Conservation (phyloP, 164 flowering plant species). For the Pachysandra terminalis region DNA sequence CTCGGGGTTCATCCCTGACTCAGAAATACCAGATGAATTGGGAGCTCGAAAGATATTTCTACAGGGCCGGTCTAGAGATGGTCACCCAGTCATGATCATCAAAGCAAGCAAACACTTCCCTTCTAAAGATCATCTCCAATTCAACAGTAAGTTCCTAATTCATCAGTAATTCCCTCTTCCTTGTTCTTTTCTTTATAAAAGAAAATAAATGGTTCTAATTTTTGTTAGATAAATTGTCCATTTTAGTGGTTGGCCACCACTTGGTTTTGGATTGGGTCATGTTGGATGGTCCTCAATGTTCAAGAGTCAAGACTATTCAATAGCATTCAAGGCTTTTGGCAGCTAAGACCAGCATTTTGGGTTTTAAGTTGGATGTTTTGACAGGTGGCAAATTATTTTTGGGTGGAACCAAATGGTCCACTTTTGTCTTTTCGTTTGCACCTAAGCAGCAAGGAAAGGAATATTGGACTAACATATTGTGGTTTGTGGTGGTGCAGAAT, state of each 20-base stretch:
- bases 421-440: no score
- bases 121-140: constrained; percentile 59
- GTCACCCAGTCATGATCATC: constrained; percentile 46
- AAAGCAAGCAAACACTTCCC: constrained; percentile 59
- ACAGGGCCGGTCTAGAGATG: constrained; percentile 48
- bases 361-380: no score
- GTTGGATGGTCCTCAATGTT: no score
- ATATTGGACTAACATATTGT: neutral
- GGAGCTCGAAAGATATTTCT: constrained; percentile 45
- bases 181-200: neutral
- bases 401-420: no score
- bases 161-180: constrained; percentile 42
- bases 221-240: neutral
- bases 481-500: constrained; percentile 53
- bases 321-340: no score
- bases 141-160: constrained; percentile 70
- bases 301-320: no score
- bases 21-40: constrained; percentile 60
- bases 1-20: constrained; percentile 50
- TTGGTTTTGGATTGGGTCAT: no score
- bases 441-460: no score
- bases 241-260: no score
- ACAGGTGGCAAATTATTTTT: no score
- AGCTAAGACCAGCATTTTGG: no score
- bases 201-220: no score